These are phyloP conservation scores for Phytophthora syringae DNA, from an alignment of 352 stramenopile genomes.

Conservation along the genomic window DNA sequence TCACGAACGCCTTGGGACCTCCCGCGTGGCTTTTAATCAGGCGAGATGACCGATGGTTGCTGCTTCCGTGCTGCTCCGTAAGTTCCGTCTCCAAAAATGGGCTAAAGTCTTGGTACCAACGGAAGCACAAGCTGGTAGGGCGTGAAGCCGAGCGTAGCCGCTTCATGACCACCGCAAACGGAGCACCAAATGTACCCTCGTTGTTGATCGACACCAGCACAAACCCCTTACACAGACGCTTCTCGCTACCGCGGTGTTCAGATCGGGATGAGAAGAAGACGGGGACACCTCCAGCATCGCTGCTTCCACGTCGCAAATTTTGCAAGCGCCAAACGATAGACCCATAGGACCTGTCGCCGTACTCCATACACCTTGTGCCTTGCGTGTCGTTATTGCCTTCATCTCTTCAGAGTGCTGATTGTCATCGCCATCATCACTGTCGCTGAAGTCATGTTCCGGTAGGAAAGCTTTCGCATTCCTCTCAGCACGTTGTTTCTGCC, in stretches of 20 bases:
- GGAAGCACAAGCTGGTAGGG: slow-evolving; percentile 77
- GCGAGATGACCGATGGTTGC: slow-evolving; percentile 13
- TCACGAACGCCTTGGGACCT: slow-evolving; percentile 45
- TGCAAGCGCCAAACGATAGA: slow-evolving; percentile 59
- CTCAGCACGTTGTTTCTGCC: slow-evolving; percentile 33
- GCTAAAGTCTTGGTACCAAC: slow-evolving; percentile 84
- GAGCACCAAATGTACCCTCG: slow-evolving; percentile 73
- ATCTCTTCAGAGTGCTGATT: slow-evolving; percentile 37
- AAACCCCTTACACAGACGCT: slow-evolving; percentile 72
- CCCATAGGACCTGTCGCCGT: slow-evolving; percentile 63
- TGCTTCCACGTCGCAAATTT: slow-evolving; percentile 64
- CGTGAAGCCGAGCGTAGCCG: slow-evolving; percentile 60
- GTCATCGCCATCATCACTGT: slow-evolving; percentile 33
- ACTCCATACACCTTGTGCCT: slow-evolving; percentile 73
- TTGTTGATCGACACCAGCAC: slow-evolving; percentile 82
- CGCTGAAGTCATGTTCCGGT: slow-evolving; percentile 21
- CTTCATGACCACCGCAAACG: slow-evolving; percentile 60
- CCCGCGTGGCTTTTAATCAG: slow-evolving; percentile 14
- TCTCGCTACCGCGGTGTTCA: slow-evolving; percentile 48
- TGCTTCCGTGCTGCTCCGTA: slow-evolving; percentile 36
- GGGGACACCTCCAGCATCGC: slow-evolving; percentile 73
- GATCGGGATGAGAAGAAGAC: slow-evolving; percentile 65
- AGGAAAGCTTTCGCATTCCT: slow-evolving; percentile 31
- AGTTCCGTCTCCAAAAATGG: slow-evolving; percentile 74
- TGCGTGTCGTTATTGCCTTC: slow-evolving; percentile 45